These are phyloP conservation scores for Telopea speciosissima DNA, from an alignment of 177 flowering plant species.

Conservation along the genomic window DNA sequence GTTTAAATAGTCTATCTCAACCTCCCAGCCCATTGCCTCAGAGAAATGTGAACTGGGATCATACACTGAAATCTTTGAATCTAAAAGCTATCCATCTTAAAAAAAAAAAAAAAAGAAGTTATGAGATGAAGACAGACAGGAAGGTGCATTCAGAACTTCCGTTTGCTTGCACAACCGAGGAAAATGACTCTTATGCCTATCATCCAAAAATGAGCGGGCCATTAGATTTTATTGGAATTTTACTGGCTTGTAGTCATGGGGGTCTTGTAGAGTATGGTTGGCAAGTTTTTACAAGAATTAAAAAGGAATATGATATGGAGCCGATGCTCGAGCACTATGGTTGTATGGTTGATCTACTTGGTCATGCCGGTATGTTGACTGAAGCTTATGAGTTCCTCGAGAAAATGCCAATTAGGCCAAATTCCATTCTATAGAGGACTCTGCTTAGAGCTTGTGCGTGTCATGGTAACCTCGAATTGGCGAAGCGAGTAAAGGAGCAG, in stretches of 20 bases:
- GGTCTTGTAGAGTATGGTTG: conserved; percentile 46
- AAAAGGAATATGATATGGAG: conserved; percentile 24
- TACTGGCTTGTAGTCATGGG: conserved; percentile 49
- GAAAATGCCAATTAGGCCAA: conserved; percentile 33
- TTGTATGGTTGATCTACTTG: conserved; percentile 41
- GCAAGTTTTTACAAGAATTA: conserved; percentile 30
- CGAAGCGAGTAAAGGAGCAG: conserved; percentile 27
- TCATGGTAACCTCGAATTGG: conserved; percentile 26
- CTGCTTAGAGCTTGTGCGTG: conserved; percentile 50
- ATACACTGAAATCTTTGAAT: conserved; percentile 15
- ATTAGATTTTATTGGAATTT: conserved; percentile 30
- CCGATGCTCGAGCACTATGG: conserved; percentile 28
- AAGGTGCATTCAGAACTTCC: conserved; percentile 16
- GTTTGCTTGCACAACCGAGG: conserved; percentile 18
- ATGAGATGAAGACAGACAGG: conserved; percentile 14
- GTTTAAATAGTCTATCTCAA: conserved; percentile 13
- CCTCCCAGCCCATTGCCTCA: conserved; percentile 17
- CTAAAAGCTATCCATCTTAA: conserved; percentile 19
- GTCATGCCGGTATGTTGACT: conserved; percentile 37
- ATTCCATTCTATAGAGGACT: conserved; percentile 42
- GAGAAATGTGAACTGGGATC: conserved; percentile 23
- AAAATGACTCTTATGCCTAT: conserved; percentile 17
- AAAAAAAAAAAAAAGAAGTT: conserved; percentile 16
- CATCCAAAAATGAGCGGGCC: conserved; percentile 20
- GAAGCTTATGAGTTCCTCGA: conserved; percentile 38